phyloP scores from a whole-genome alignment of 2,329 filamentous ascomycete species.

The Waltergamsia citrina region DNA sequence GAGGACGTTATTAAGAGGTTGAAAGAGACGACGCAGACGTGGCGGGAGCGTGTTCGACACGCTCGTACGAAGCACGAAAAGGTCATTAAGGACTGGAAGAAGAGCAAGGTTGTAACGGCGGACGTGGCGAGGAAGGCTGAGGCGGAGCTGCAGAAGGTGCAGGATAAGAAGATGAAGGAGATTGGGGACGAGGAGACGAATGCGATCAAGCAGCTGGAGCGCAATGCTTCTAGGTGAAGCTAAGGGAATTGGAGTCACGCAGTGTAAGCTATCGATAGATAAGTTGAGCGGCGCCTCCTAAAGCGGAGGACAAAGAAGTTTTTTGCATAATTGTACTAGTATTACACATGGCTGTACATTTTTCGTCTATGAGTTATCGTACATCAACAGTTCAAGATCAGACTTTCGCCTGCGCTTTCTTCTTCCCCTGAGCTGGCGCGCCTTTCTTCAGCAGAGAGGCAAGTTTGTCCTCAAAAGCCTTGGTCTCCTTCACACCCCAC shows the following conservation, averaged over 20 bases:
- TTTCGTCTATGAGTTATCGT: background rate
- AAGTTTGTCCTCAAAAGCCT: constrained; percentile 29
- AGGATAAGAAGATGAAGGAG: constrained; percentile 42
- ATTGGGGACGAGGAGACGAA: constrained; percentile 41
- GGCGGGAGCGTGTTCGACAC: constrained; percentile 38
- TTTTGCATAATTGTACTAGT: constrained; percentile 5
- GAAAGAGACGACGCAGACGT: constrained; percentile 36
- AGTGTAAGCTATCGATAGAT: no score
- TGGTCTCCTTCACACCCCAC: constrained; percentile 21
- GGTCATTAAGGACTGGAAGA: constrained; percentile 38
- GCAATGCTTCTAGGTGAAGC: constrained; percentile 5
- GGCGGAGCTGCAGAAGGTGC: constrained; percentile 35
- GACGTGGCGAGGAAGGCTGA: constrained; percentile 41
- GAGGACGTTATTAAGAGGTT: constrained; percentile 34
- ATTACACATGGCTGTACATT: constrained; percentile 7
- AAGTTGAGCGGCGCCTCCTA: background rate
- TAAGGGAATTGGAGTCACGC: background rate
- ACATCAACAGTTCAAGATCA: no score
- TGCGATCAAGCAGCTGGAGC: constrained; percentile 29
- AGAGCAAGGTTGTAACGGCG: constrained; percentile 29
- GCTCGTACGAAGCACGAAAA: constrained; percentile 38
- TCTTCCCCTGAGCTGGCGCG: constrained; percentile 10
- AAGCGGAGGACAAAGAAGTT: background rate
- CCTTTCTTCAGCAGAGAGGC: constrained; percentile 16
- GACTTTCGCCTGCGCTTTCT: constrained; percentile 8